phyloP scores from a whole-genome alignment of 176 grass and related monocot genomes.

The Ensete glaucum region DNA sequence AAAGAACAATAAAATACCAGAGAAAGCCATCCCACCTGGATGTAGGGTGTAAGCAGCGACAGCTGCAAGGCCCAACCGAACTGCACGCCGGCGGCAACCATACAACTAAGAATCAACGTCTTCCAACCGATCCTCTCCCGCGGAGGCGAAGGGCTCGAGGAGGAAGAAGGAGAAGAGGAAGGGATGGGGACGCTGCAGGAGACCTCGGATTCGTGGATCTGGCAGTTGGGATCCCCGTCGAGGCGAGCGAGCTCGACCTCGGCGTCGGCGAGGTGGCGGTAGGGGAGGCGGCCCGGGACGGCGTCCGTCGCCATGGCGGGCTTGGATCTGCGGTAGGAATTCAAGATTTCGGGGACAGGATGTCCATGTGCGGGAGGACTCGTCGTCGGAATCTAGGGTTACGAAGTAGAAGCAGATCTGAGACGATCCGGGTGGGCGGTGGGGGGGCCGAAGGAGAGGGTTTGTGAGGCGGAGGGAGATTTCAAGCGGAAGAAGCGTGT shows the following conservation, averaged over 20 bases:
- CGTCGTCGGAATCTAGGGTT: not conserved
- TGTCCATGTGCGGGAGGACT: not conserved
- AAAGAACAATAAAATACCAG: not conserved
- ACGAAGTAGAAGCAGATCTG: not conserved
- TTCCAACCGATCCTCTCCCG: conserved; percentile 20
- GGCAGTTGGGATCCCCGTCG: conserved; percentile 19
- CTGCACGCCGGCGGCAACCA: conserved; percentile 90
- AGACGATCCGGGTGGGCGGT: not conserved
- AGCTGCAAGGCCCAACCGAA: conserved; percentile 98
- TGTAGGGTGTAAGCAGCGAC: conserved; percentile 89
- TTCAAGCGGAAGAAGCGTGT: not conserved
- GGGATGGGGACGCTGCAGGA: not conserved
- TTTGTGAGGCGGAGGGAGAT: not conserved
- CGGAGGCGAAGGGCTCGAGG: not conserved
- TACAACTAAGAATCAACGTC: conserved; percentile 70
- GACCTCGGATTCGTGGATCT: conserved; percentile 11
- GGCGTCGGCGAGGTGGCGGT: conserved; percentile 59
- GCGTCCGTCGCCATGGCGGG: conserved; percentile 30
- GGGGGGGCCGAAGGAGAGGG: too few species aligned
- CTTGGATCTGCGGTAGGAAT: conserved; percentile 25
- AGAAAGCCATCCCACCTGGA: conserved; percentile 39
- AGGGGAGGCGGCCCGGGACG: conserved; percentile 51
- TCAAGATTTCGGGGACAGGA: not conserved
- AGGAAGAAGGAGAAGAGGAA: not conserved
- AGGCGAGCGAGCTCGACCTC: conserved; percentile 72